phyloP scores from a whole-genome alignment of 441 rosid genomes.

The Croton laevigatus region DNA sequence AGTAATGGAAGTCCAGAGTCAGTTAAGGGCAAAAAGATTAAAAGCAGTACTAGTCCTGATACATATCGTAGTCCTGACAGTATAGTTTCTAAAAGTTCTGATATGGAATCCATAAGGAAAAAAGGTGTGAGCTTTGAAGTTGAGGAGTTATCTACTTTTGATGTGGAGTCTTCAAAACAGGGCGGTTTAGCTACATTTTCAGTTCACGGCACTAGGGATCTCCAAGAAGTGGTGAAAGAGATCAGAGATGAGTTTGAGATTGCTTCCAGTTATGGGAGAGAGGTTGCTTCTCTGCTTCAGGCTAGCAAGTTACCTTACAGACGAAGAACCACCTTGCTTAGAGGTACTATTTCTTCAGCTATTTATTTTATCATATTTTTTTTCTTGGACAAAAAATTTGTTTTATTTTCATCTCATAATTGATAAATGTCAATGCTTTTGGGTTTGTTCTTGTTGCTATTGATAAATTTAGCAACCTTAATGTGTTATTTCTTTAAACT shows the following conservation, averaged over 20 bases:
- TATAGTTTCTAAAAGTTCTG: slow-evolving; percentile 44
- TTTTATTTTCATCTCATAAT: slow-evolving; percentile 7
- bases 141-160: slow-evolving; percentile 48
- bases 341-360: slow-evolving; percentile 44
- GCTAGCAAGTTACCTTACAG: slow-evolving; percentile 84
- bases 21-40: slow-evolving; percentile 37
- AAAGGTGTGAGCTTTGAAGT: slow-evolving; percentile 84
- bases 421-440: background rate
- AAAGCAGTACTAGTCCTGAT: slow-evolving; percentile 37
- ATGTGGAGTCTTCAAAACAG: slow-evolving; percentile 58
- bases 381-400: too few relatives aligned
- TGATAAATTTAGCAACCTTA: background rate
- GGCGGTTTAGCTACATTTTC: slow-evolving; percentile 67
- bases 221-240: slow-evolving; percentile 79
- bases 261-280: slow-evolving; percentile 77
- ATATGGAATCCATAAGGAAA: slow-evolving; percentile 46
- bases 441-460: background rate
- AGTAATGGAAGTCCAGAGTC: slow-evolving; percentile 39
- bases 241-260: slow-evolving; percentile 82
- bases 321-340: slow-evolving; percentile 48
- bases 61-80: slow-evolving; percentile 40
- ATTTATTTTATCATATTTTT: background rate
- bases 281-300: slow-evolving; percentile 87
- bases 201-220: slow-evolving; percentile 70
- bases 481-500: background rate